Conservation (phyloP, 148 eudicot genomes). For the Rhododendron simsii region DNA sequence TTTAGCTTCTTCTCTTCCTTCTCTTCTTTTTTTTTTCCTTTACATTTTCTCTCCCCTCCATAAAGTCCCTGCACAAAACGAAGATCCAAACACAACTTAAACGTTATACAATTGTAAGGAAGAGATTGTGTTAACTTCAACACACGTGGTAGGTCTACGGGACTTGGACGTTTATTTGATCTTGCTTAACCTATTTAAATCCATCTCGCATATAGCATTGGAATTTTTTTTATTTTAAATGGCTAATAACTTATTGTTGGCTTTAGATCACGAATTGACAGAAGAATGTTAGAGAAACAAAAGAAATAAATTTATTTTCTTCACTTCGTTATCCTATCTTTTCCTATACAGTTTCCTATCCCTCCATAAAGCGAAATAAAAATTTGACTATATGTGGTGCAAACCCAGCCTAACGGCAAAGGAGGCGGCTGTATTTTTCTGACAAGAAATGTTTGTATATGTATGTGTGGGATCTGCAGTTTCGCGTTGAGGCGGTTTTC, state of each 20-base stretch:
- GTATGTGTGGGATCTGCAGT: slow-evolving; percentile 34
- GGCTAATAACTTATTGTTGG: neutral
- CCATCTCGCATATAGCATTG: neutral
- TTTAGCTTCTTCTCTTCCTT: neutral
- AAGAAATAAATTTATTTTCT: neutral
- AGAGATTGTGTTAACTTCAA: neutral
- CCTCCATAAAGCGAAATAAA: neutral
- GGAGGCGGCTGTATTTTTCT: neutral
- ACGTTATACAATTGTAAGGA: neutral
- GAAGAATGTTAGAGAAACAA: neutral
- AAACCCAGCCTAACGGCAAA: neutral
- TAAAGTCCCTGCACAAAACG: neutral
- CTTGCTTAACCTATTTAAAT: neutral
- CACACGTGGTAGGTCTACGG: neutral
- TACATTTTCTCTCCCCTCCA: neutral
- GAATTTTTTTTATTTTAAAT: neutral
- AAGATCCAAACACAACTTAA: neutral
- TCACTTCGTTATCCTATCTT: neutral
- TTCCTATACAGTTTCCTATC: neutral
- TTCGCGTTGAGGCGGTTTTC: slow-evolving; percentile 63
- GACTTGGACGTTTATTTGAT: neutral
- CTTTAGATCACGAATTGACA: neutral
- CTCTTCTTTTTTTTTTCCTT: neutral
- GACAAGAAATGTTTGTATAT: neutral
- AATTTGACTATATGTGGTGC: neutral